Conservation (phyloP, 768 basidiomycete species). For the Kwoniella mangroviensis region DNA sequence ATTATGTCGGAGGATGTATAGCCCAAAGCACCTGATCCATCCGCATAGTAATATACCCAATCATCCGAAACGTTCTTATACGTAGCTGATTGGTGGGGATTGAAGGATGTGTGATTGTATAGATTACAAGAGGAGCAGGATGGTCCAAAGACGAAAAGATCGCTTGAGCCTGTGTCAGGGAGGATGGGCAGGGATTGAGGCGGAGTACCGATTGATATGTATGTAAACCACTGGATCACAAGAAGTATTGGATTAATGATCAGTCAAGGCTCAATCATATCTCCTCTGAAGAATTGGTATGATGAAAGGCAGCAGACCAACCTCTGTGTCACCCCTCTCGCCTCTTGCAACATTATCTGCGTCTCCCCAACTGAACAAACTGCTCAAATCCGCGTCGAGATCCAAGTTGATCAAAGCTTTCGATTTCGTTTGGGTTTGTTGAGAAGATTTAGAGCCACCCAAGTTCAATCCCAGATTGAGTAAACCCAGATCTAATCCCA, state of each 20-base stretch:
- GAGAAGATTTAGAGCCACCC: neutral
- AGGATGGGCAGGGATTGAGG: slow-evolving; percentile 36
- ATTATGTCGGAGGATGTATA: slow-evolving; percentile 22
- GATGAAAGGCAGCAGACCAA: slow-evolving; percentile 6
- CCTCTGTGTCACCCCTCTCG: slow-evolving; percentile 34
- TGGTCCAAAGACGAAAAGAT: slow-evolving; percentile 32
- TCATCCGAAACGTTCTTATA: slow-evolving; percentile 18
- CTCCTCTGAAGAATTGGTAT: too few species aligned
- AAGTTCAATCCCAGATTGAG: slow-evolving; percentile 16
- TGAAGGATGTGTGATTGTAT: slow-evolving; percentile 24
- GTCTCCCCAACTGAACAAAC: slow-evolving; percentile 26
- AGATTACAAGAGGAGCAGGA: slow-evolving; percentile 22
- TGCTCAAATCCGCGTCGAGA: slow-evolving; percentile 13
- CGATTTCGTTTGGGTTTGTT: neutral
- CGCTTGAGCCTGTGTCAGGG: slow-evolving; percentile 37
- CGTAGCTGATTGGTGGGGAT: slow-evolving; percentile 13
- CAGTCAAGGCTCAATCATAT: too few species aligned
- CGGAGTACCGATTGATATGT: slow-evolving; percentile 34
- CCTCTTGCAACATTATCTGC: slow-evolving; percentile 32
- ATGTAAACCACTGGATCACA: slow-evolving; percentile 34
- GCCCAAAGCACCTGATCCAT: slow-evolving; percentile 32
- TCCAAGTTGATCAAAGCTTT: slow-evolving; percentile 21
- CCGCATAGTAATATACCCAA: slow-evolving; percentile 32
- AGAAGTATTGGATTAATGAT: too few species aligned
- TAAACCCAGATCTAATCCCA: slow-evolving; percentile 20